Base-by-base conservation (phyloP, 768 basidiomycete species). In the Xanthoconium purpureum region DNA sequence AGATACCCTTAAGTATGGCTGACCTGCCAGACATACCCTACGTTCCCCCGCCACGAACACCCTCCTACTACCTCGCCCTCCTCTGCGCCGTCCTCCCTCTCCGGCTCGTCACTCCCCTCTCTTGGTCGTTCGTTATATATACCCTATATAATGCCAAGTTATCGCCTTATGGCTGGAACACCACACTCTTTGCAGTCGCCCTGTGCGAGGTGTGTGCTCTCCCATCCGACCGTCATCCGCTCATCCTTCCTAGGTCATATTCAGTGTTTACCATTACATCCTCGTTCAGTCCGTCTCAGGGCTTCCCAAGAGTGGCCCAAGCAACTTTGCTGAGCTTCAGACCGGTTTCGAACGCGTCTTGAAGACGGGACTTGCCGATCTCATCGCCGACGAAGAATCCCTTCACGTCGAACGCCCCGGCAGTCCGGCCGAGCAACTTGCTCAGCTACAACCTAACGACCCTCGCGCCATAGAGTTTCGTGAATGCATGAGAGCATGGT, bases 391-490 rank as follows among this genome's bases (percentile, higher is more conserved):
- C 52, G 78, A 84, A 56, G 85, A 84, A 63, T 76, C 79, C 9
- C 72, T 81, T 17, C 67, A 77, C 44, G 58, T 67, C 30, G 74
- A 75, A 45, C 74, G 82, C 55, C 84, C 87, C 37, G 81, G 77
- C 40, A 88, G 82, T 66, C 85, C 85, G 4, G 80, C 75, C 9
- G 87, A 91, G 68, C 62, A 74, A 9, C 80, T 87, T 50, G 73
- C 72, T 6, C 78, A 76, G 52, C 77, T 91, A n/a, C 80, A 80
- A 28, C 72, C 70, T 37, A 74, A 83, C 55, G 89, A 93, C 63
- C 84, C 83, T 11, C 81, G 88, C 9, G 88, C 88, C 2, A 71
- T 87, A 37, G 88, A 91, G 62, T 90, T 89, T 67, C 80, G 88
- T 15, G 82, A 85, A 63, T 75, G 74, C 60, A 74, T 90, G 48